Evolutionary conservation across 345 rosid species (phyloP), one percentile per base, ranked within the genome.

Genomic region (Arabidopsis suecica): DNA sequence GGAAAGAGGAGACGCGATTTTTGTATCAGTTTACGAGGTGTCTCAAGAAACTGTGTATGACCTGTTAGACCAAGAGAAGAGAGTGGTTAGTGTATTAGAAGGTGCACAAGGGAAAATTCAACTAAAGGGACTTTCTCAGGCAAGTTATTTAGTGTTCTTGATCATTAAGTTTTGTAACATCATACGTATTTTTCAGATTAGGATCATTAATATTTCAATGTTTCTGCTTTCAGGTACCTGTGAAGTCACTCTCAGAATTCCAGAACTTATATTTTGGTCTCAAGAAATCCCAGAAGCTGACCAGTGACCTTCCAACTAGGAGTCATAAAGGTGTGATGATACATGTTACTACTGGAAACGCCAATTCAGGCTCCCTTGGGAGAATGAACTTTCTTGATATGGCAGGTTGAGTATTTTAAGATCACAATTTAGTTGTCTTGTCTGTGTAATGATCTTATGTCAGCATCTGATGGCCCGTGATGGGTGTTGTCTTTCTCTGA

Each of bases 61-160:
- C 73, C 69, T 88, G 23, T 78, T 86, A 57, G 76, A 71, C 80
- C 82, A 82, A 25, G 82, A 84, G 14, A 84, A 82, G 67, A 68
- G 77, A 49, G 75, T 77, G 66, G 86, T 88, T 48, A 18, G 65
- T 3, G 79, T 84, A 20, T 61, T 82, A 47, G 84, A 83, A 79
- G 84, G 82, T 67, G 86, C 84, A 40, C 79, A 81, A 58, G 90
- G 96, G 28, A 87, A 77, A 72, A 75, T 86, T 49, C 93, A 85
- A 69, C 83, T 87, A 1, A 87, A 88, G 77, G 93, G 96, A 36
- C 96, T 93, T 72, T 93, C 94, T 53, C 86, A 90, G 87, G 98
- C 75, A 80, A 74, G 87, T 73, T 62, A 5, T 57, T 18, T 54
- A 12, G 13, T 72, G 32, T 77, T 65, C 11, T n/a, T 7, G 18